Base-by-base conservation (phyloP, 2,329 filamentous ascomycete genomes). In the Colletotrichum trifolii region DNA sequence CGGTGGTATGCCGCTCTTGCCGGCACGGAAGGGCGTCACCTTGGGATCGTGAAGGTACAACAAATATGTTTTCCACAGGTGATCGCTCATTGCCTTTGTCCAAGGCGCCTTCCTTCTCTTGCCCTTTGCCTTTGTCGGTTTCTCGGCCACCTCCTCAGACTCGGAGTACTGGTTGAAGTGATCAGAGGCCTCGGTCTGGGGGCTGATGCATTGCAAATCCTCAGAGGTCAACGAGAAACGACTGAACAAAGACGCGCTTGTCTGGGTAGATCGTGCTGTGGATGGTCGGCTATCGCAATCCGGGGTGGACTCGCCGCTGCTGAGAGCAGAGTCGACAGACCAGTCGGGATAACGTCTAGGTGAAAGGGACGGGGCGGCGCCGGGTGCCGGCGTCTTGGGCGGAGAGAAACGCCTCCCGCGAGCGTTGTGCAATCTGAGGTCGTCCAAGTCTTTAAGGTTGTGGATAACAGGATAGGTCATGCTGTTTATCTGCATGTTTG, bases 11-110 rank as follows among this genome's bases (percentile, higher is more conserved):
- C 85, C 83, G 71, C 86, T 88, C 71, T 87, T 88, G 65, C 87
- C 85, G 60, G 89, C 81, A 55, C 86, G 83, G 67, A 91, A 87
- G 0, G 89, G 89, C 1, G 89, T 91, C 3, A 90, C 87, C 53
- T 86, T 87, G 49, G 89, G 88, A 69, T 91, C 89, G 72, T 89
- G 86, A 45, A 91, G 77, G 70, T 91, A 91, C 56, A 88, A 78
- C 63, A 85, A 77, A 71, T 90, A 91, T 1, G 86, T 89, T 6
- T 85, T 82, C 89, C 89, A 91, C 9, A 91, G 76, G 70, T 91
- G 89, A 11, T 85, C 79, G 75, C 82, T 87, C 87, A 91, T 90
- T 15, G 86, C 82, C 66, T 84, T 85, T 5, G 87, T 89, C 89
- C 89, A 91, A 0, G 82, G 83, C 1, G 85, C 85, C 72, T 84